These are phyloP conservation scores for Cyclotella distinguenda DNA, from an alignment of 108 stramenopile species.

Conservation along the genomic window DNA sequence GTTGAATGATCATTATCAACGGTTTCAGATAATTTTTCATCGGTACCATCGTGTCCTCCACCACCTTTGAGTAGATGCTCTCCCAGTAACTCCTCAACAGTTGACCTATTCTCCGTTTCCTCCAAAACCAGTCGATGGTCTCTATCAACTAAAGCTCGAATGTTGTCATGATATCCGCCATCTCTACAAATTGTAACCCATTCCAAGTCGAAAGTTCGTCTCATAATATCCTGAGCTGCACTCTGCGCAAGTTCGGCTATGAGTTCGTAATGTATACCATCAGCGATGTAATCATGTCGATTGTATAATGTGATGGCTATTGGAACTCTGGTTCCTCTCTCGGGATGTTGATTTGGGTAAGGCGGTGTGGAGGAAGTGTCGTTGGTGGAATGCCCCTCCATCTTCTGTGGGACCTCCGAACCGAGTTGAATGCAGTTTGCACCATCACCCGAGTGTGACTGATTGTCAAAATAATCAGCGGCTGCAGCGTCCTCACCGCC, in stretches of 20 bases:
- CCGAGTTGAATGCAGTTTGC: too few species aligned
- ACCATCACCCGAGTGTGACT: too few species aligned
- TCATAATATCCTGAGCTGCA: slow-evolving; percentile 68
- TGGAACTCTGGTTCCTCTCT: background rate
- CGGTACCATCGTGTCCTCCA: background rate
- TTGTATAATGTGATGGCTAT: slow-evolving; percentile 55
- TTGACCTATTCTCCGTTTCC: slow-evolving; percentile 4
- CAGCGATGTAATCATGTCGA: slow-evolving; percentile 63
- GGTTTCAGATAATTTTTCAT: background rate
- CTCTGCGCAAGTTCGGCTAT: slow-evolving; percentile 64
- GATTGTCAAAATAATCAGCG: too few species aligned
- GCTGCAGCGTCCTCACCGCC: background rate
- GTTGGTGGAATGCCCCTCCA: background rate
- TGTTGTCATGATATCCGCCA: slow-evolving; percentile 21
- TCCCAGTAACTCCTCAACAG: slow-evolving; percentile 13
- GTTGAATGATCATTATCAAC: background rate
- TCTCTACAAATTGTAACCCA: slow-evolving; percentile 67
- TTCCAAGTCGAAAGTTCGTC: slow-evolving; percentile 53
- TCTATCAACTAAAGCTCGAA: slow-evolving; percentile 62
- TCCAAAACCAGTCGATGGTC: slow-evolving; percentile 34
- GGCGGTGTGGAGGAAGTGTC: background rate
- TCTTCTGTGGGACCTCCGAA: too few species aligned
- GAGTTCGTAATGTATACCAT: slow-evolving; percentile 75
- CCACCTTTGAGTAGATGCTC: background rate
- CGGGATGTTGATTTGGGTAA: background rate